Conservation (phyloP, 768 basidiomycete species). For the Serpula lacrymans region DNA sequence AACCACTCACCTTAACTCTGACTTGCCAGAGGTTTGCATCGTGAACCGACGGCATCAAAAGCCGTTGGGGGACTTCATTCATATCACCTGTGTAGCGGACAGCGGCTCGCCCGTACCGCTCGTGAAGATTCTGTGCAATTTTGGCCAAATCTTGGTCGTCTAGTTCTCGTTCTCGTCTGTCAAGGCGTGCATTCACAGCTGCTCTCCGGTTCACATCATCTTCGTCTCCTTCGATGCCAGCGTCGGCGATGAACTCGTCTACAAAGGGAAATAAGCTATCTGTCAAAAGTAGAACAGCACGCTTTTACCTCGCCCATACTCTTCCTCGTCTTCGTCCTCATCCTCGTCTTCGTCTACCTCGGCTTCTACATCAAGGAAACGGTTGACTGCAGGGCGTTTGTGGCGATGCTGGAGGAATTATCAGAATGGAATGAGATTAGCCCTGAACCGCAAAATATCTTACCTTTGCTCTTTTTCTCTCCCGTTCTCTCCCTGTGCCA, state of each 20-base stretch:
- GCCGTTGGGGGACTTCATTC: conserved; percentile 88
- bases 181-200: conserved; percentile 64
- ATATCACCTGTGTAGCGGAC: conserved; percentile 86
- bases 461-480: conserved; percentile 64
- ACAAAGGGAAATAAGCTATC: conserved; percentile 8
- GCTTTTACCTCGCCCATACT: conserved; percentile 50
- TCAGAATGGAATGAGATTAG: conserved; percentile 5
- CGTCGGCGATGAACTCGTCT: conserved; percentile 72
- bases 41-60: conserved; percentile 95
- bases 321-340: conserved; percentile 86
- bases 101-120: conserved; percentile 69
- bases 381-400: conserved; percentile 60
- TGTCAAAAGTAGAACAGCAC: background rate
- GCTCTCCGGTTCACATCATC: conserved; percentile 48
- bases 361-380: conserved; percentile 94
- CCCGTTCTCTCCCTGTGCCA: conserved; percentile 41
- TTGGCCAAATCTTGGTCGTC: conserved; percentile 79
- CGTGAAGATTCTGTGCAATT: conserved; percentile 77
- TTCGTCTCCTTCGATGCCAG: conserved; percentile 63
- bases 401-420: conserved; percentile 51
- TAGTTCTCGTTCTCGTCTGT: conserved; percentile 66
- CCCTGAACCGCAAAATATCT: conserved; percentile 9
- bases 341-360: conserved; percentile 97
- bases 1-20: conserved; percentile 71
- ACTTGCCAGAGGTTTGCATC: conserved; percentile 97